Evolutionary conservation across 2,329 filamentous ascomycete species (phyloP).

Genomic region (Pseudocercospora eumusae): DNA sequence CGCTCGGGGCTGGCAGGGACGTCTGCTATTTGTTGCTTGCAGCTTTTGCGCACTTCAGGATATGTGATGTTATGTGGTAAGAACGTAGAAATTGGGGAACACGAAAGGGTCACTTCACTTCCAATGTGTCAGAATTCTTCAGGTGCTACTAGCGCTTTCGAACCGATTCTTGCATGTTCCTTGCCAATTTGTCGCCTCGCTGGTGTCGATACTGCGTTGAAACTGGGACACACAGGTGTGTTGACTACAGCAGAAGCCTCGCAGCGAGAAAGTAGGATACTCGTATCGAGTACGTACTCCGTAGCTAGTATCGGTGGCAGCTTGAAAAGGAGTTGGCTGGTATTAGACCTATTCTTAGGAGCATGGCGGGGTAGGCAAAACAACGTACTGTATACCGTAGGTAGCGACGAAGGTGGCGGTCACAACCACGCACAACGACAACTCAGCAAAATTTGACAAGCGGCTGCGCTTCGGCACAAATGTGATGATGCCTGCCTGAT

Average conservation of each 20-base stretch:
- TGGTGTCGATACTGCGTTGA: background rate
- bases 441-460: background rate
- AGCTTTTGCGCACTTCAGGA: background rate
- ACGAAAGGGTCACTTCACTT: conserved; percentile 18
- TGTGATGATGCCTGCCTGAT: conserved; percentile 8
- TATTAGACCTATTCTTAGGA: background rate
- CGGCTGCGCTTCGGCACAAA: background rate
- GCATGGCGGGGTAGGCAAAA: background rate
- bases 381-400: too few relatives aligned
- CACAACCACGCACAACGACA: background rate
- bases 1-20: too few relatives aligned
- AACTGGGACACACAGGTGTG: background rate
- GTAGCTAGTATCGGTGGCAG: background rate
- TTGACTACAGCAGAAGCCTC: background rate
- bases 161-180: conserved; percentile 24
- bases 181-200: background rate
- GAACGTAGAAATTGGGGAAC: conserved; percentile 1
- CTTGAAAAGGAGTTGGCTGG: background rate
- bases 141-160: conserved; percentile 24
- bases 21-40: too few relatives aligned
- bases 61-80: background rate
- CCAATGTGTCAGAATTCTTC: conserved; percentile 16
- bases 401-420: background rate
- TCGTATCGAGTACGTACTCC: too few relatives aligned
- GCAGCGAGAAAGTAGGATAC: too few relatives aligned